Base-by-base conservation (phyloP, 208 protist genomes). In the Leishmania tarentolae region DNA sequence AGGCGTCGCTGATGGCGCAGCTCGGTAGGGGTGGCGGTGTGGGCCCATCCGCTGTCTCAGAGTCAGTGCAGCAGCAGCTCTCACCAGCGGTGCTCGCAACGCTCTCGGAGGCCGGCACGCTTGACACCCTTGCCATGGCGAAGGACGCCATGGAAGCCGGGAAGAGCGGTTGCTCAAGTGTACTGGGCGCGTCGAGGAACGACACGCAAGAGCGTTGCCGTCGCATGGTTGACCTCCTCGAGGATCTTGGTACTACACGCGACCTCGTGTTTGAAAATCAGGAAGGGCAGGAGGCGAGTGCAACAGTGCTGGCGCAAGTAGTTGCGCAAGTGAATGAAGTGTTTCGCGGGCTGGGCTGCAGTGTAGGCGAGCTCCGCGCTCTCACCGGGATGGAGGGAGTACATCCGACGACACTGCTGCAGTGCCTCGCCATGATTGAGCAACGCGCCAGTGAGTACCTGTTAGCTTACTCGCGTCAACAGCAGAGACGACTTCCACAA, bases 401-500 rank as follows among this genome's bases (percentile, higher is more conserved):
- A 1, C 84, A 87, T 40, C 86, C 69, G 31, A 79, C 76, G 13
- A 93, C 79, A 9, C 46, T 90, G 24, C 59, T 83, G 28, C 35
- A 74, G 9, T 91, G 80, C 28, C 87, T 98, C 13, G 85, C 86
- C 15, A 46, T 94, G 15, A 82, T 97, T 40, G 93, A 97, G 61
- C 91, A 95, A 46, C 86, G 93, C 35, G 47, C 89, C 28, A 91
- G 97, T 80, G 94, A 97, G 84, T 95, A 94, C 76, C 80, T 98
- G 50, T 40, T 93, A 4, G 84, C 86, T 0, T 95, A 81, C 73
- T 69, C 86, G 4, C 79, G 79, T 47, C 81, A 80, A 31, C 74
- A 80, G 53, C 75, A 40, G 73, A 70, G 2, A 53, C 71, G 9
- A 13, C n/a, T 31, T 68, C 37, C 13, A 47, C 37, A 7, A 46